Evolutionary conservation across 179 eudicot species (phyloP), one percentile per base, ranked within the genome.

Genomic region (Camellia oleifera): DNA sequence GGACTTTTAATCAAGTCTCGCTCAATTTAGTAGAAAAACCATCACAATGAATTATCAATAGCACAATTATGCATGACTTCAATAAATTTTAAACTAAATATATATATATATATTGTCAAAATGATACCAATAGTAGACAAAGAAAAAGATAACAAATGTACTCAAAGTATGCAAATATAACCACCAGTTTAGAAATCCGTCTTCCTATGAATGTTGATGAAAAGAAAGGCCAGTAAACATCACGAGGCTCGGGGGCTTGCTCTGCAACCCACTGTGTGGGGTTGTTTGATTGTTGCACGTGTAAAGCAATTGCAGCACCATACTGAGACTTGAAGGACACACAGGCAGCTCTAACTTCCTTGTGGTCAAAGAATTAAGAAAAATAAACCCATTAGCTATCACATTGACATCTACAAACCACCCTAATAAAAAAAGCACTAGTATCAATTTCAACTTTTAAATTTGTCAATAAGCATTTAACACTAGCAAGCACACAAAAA

Each of bases 221-320:
- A 76, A 93, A 87, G 88, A 88, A 87, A 81, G 93, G 87, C 97
- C 97, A 92, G 68, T 90, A 84, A 61, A 93, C 94, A 79, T 93
- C 95, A 75, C 80, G 84, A 23, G 95, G 94, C 82, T 92, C 94
- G 48, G 95, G 97, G 74, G 93, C 97, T 82, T 79, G 80, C 80
- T 93, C 94, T 0, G 92, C 85, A 17, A 90, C 80, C 93, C 92
- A 93, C 26, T 86, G 77, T 23, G 90, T 93, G 13, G 95, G 95
- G 76, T 91, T 82, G 67, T 77, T 79, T 52, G 91, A 89, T 80
- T 91, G 97, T 79, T 85, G 92, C 62, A 88, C 75, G 78, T 90
- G 87, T 76, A 78, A 77, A 81, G 89, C 88, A 61, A 87, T 52
- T 56, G 93, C 90, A 89, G 95, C 95, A 64, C 87, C 91, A 89